These are phyloP conservation scores for Thielaviopsis euricoi DNA, from an alignment of 2,329 filamentous ascomycete genomes.

Conservation along the genomic window DNA sequence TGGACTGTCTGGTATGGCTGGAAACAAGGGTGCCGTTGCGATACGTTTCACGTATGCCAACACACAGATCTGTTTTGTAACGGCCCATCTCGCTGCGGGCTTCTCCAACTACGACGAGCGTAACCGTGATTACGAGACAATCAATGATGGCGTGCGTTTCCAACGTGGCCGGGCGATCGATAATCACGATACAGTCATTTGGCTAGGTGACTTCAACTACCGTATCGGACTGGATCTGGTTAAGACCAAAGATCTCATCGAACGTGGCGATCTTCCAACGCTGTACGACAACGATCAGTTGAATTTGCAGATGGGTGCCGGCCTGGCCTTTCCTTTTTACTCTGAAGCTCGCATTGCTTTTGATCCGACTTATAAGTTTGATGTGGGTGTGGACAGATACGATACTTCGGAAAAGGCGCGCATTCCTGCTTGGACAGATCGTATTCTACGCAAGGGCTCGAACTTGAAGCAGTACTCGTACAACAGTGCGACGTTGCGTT, in stretches of 20 bases:
- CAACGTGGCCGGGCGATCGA: constrained; percentile 82
- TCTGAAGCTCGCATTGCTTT: constrained; percentile 81
- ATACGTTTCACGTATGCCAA: constrained; percentile 91
- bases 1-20: constrained; percentile 90
- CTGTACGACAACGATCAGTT: constrained; percentile 91
- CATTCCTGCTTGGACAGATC: constrained; percentile 95
- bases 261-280: constrained; percentile 54
- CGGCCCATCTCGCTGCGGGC: constrained; percentile 86
- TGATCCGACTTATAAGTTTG: constrained; percentile 88
- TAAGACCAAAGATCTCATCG: constrained; percentile 56
- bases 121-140: constrained; percentile 83
- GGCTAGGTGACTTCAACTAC: constrained; percentile 98
- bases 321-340: constrained; percentile 78
- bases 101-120: constrained; percentile 95
- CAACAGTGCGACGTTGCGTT: constrained; percentile 62
- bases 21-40: constrained; percentile 93
- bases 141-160: constrained; percentile 73
- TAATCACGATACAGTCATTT: constrained; percentile 78
- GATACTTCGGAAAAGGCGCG: constrained; percentile 92
- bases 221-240: constrained; percentile 76
- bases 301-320: constrained; percentile 91
- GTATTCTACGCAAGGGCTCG: constrained; percentile 70
- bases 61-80: constrained; percentile 87
- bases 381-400: constrained; percentile 74
- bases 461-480: constrained; percentile 75